Base-by-base conservation (phyloP, 805 yeast genomes). In the Scheffersomyces stipitis region DNA sequence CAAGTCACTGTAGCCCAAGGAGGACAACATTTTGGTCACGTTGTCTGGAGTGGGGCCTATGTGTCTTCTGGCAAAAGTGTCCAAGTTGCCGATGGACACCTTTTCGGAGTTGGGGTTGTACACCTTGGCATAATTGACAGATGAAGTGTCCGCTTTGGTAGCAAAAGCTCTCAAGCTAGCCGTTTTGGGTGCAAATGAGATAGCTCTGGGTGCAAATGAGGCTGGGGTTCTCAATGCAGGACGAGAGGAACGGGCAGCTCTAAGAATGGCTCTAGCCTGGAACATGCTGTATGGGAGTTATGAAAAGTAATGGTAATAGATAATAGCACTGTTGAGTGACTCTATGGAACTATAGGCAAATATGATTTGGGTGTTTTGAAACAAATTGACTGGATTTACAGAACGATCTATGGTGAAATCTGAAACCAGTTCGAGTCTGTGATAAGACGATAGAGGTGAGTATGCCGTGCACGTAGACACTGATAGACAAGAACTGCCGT, bases 21-120 rank as follows among this genome's bases (percentile, higher is more conserved):
- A 60, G 3, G 61, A 42, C 36, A 93, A 72, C 96, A 91, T 88
- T 22, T 64, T 59, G 13, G 62, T 54, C 14, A 84, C 85, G 45
- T 87, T 80, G 0, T 46, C 52, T 0, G 86, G 81, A 10, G 76
- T 70, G 16, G 95, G 88, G 9, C 99, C 99, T 40, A 91, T 69
- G 62, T 93, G 99, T 52, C 98, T 86, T 54, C 95, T 78, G 33
- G 85, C 77, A 62, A 91, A 93, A 2, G 93, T 82, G 57, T 93
- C 99, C 39, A 86, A 69, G 3, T 76, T 49, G 13, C 47, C 51
- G 26, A 63, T 51, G 2, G 46, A 26, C 24, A 47, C 48, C 26
- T 29, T 26, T 20, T 47, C 40, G 8, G 40, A 31, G 16, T 67
- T 55, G 6, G 80, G 74, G 40, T 69, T 62, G 48, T 73, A 78